phyloP scores from a whole-genome alignment of 148 eudicot genomes.

The Vaccinium myrtillus region DNA sequence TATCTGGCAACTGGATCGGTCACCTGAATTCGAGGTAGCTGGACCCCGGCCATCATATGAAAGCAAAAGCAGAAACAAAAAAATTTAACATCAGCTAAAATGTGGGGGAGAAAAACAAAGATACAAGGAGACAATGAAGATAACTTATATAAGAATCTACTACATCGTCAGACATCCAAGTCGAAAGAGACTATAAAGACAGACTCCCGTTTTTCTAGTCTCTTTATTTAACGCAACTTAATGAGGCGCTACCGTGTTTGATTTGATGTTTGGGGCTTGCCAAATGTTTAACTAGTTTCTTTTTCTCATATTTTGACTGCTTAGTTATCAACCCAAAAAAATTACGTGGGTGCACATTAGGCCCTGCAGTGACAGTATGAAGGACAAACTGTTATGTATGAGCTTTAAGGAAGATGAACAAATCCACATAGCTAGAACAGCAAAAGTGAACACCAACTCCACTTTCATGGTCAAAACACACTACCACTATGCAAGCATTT shows the following conservation, averaged over 20 bases:
- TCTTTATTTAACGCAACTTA: not conserved
- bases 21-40: slow-evolving; percentile 83
- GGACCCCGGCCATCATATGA: slow-evolving; percentile 14
- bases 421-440: not conserved
- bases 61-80: not conserved
- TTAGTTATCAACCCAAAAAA: not conserved
- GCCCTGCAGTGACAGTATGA: not conserved
- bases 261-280: not conserved
- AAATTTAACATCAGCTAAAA: not conserved
- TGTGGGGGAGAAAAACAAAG: not conserved
- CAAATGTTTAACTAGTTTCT: not conserved
- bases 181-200: not conserved
- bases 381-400: not conserved
- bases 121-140: not conserved
- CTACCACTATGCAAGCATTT: not conserved
- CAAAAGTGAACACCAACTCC: not conserved
- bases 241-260: not conserved
- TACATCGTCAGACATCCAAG: not conserved
- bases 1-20: slow-evolving; percentile 83
- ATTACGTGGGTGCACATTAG: not conserved
- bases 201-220: not conserved
- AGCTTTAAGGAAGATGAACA: not conserved
- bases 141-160: not conserved
- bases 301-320: not conserved
- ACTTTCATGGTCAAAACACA: not conserved